A percentile compares a stretch with the other conserved stretches of the same genome.
These are phyloP conservation scores for Xylaria sp. DNA, from an alignment of 2,329 filamentous ascomycete genomes.

Conservation along the genomic window DNA sequence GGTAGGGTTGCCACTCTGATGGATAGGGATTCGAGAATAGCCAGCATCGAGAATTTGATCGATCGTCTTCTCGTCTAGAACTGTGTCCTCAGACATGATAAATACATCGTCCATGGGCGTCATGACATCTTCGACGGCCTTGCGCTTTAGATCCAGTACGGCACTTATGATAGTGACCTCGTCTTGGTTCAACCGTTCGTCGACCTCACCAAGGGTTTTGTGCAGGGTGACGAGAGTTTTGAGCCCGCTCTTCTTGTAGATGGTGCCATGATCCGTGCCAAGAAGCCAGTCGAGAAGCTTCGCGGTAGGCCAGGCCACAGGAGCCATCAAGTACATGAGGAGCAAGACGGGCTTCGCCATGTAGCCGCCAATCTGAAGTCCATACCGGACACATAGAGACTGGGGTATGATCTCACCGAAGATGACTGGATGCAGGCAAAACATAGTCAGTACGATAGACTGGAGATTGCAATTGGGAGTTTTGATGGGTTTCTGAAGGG, in stretches of 20 bases:
- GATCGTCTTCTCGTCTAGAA: constrained; percentile 94
- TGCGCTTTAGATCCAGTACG: constrained; percentile 94
- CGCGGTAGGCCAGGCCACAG: constrained; percentile 92
- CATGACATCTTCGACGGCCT: constrained; percentile 95
- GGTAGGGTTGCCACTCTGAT: constrained; percentile 80
- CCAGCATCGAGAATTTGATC: constrained; percentile 91
- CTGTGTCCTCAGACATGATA: constrained; percentile 92
- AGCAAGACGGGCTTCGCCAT: constrained; percentile 87
- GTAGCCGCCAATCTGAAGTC: constrained; percentile 91
- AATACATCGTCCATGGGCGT: constrained; percentile 98
- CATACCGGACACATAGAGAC: constrained; percentile 95
- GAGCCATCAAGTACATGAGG: constrained; percentile 92
- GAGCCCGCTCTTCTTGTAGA: constrained; percentile 97
- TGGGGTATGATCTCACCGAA: constrained; percentile 98
- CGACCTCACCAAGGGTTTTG: constrained; percentile 86
- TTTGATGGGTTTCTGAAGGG: no score
- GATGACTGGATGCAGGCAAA: constrained; percentile 76
- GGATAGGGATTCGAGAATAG: constrained; percentile 95
- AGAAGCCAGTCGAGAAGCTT: constrained; percentile 94
- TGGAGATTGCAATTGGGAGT: neutral
- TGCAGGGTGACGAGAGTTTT: constrained; percentile 97
- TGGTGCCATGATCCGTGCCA: constrained; percentile 93
- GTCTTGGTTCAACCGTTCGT: constrained; percentile 92
- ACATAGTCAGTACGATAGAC: constrained; percentile 40
- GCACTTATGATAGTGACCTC: constrained; percentile 99